Conservation (phyloP, 192 early-diverging fungal species). For the Dissophora ornata region DNA sequence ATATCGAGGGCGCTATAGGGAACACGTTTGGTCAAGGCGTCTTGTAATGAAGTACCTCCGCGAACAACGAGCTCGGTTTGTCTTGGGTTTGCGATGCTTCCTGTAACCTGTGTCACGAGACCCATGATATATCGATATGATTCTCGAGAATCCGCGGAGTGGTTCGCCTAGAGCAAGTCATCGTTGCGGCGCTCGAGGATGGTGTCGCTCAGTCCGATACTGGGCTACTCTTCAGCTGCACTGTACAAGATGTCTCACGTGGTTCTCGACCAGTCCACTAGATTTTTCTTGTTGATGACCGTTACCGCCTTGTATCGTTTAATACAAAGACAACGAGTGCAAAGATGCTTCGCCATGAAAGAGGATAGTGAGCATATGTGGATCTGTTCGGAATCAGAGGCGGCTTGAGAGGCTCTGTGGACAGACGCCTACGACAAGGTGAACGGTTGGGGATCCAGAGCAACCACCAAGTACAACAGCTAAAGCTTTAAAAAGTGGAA, state of each 20-base stretch:
- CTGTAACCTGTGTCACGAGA: conserved; percentile 85
- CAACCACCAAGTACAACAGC: too few species aligned
- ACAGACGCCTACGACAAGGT: too few species aligned
- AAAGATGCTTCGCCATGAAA: too few species aligned
- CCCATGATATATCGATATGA: conserved; percentile 85
- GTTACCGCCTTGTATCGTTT: conserved; percentile 90
- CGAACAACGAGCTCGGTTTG: conserved; percentile 81
- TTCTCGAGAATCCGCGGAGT: conserved; percentile 88
- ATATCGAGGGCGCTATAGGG: conserved; percentile 88
- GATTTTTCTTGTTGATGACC: conserved; percentile 86
- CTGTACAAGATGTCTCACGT: conserved; percentile 88
- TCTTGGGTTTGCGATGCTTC: conserved; percentile 87
- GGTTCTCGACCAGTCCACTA: conserved; percentile 94
- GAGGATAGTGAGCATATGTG: too few species aligned
- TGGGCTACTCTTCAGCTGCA: conserved; percentile 95
- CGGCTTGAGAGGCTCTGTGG: too few species aligned
- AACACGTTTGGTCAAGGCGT: conserved; percentile 83
- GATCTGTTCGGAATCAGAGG: too few species aligned
- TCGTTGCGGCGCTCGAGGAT: conserved; percentile 82
- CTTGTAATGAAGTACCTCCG: conserved; percentile 93
- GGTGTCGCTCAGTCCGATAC: conserved; percentile 87
- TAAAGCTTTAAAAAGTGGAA: too few species aligned
- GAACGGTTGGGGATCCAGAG: too few species aligned
- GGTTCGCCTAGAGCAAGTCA: conserved; percentile 88
- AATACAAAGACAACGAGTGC: too few species aligned